Conservation (phyloP, 371 early-diverging fungal species). For the Dinochytrium kinnereticum region DNA sequence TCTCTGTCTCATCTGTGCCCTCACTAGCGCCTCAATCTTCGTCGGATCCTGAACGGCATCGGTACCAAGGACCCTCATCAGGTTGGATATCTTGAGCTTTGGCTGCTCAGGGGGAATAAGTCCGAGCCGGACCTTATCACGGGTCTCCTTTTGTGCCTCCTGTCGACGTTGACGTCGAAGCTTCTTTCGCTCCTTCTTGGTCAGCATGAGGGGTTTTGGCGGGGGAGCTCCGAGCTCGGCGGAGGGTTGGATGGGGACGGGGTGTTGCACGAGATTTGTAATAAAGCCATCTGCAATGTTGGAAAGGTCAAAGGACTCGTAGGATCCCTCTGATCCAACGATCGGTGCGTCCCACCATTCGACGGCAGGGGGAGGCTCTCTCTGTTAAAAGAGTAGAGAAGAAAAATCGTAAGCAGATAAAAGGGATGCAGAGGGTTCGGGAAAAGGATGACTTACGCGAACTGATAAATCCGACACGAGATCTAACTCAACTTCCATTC, state of each 20-base stretch:
- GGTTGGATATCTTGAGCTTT: conserved; percentile 88
- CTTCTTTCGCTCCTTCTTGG: conserved; percentile 92
- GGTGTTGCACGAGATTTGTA: conserved; percentile 89
- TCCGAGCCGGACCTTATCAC: conserved; percentile 92
- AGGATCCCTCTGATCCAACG: conserved; percentile 68
- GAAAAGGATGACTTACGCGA: conserved; percentile 61
- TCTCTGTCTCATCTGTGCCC: conserved; percentile 85
- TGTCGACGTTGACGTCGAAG: conserved; percentile 85
- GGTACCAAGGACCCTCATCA: conserved; percentile 91
- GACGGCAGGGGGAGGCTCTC: conserved; percentile 76
- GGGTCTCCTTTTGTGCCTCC: conserved; percentile 90
- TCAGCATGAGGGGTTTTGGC: conserved; percentile 83
- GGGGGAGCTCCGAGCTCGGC: conserved; percentile 67
- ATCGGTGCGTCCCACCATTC: conserved; percentile 98
- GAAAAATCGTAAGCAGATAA: too few species aligned
- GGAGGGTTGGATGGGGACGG: conserved; percentile 86
- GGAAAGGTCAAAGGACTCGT: conserved; percentile 64
- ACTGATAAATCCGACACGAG: conserved; percentile 70
- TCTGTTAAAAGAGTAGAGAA: conserved; percentile 26
- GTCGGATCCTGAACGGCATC: conserved; percentile 95
- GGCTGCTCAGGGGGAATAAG: conserved; percentile 91
- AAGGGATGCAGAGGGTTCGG: too few species aligned
- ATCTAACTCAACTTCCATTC: conserved; percentile 84
- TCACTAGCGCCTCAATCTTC: conserved; percentile 85
- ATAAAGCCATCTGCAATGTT: conserved; percentile 54